A percentile compares a stretch with the other conserved stretches of the same genome.
Evolutionary conservation across 768 basidiomycete species (phyloP).

Genomic region (Psilocybe cubensis): DNA sequence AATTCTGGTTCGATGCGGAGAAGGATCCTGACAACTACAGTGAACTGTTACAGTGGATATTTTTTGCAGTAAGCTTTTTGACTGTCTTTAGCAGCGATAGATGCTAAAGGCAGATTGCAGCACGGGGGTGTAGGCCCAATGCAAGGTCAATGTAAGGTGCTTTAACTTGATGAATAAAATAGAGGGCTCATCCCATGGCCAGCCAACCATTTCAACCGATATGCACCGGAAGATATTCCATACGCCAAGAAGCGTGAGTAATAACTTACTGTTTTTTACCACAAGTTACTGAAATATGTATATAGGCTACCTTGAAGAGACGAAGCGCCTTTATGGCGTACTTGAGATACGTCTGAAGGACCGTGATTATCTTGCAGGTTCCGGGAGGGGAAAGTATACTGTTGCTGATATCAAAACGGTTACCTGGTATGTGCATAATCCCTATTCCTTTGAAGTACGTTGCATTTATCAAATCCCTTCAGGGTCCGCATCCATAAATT

Average conservation of each 20-base stretch:
- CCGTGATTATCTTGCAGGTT: constrained; percentile 82
- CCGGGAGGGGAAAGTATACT: constrained; percentile 65
- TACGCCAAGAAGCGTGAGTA: constrained; percentile 67
- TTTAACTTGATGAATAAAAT: not conserved
- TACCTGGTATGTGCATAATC: constrained; percentile 51
- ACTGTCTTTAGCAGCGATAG: not conserved
- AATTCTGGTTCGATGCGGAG: constrained; percentile 64
- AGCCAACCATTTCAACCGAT: constrained; percentile 74
- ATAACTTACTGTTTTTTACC: constrained; percentile 2
- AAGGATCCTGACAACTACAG: constrained; percentile 62
- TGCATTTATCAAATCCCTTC: not conserved
- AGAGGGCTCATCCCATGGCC: not conserved
- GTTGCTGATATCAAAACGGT: constrained; percentile 75
- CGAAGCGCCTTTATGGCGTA: constrained; percentile 81
- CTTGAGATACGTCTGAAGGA: constrained; percentile 75
- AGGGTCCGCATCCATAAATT: constrained; percentile 59
- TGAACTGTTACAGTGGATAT: constrained; percentile 84
- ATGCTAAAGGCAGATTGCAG: constrained; percentile 33
- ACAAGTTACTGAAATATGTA: not conserved
- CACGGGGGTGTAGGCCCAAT: constrained; percentile 88
- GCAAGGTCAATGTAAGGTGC: constrained; percentile 67
- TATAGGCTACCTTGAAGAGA: constrained; percentile 79
- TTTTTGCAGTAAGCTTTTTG: constrained; percentile 62
- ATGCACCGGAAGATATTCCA: constrained; percentile 67
- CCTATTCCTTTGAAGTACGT: not conserved